Evolutionary conservation across 2,329 filamentous ascomycete genomes (phyloP), one percentile per base, ranked within the genome.

Genomic region (Thelonectria rubi): DNA sequence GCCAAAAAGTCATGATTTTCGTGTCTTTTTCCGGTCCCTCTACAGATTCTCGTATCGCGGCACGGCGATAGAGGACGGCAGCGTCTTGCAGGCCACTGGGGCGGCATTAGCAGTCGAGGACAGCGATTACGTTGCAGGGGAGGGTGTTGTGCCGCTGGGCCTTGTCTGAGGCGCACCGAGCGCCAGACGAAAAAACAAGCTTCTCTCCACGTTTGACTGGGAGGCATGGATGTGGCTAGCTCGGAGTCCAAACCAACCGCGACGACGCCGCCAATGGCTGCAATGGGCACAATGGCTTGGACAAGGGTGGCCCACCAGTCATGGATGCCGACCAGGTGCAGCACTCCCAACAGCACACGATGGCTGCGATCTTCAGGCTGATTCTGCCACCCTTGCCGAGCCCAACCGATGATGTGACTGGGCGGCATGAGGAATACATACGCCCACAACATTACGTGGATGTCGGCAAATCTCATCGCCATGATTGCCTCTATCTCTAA

Each of bases 201-300:
- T 61, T 61, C 58, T 61, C 58, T 61, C 58, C 58, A 57, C 58
- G 58, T 61, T 61, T 61, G 53, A 53, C 32, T 42, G 43, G 45
- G 24, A 37, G 26, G 45, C 18, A 46, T 20, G 42, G 42, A 45
- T 45, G 14, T 21, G 21, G 14, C 45, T 26, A 30, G 45, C 45
- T 45, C 42, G 8, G 8, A 17, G 21, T 15, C 8, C 21, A 17
- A 47, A 14, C 21, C 45, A 26, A 30, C n/a, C 5, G 39, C 17
- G 9, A 17, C 8, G 12, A 26, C 12, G 21, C 45, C 8, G 20
- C 40, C 40, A 47, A 30, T 47, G 45, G 24, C n/a, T n/a, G n/a
- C n/a, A n/a, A n/a, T n/a, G n/a, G n/a, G n/a, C n/a, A n/a, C 7
- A 30, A 30, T 30, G 26, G 26, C 26, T 46, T 47, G 45, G 45